These are phyloP conservation scores for Cryptococcus hybrid DNA, from an alignment of 1,284 basidiomycete species.

Conservation along the genomic window DNA sequence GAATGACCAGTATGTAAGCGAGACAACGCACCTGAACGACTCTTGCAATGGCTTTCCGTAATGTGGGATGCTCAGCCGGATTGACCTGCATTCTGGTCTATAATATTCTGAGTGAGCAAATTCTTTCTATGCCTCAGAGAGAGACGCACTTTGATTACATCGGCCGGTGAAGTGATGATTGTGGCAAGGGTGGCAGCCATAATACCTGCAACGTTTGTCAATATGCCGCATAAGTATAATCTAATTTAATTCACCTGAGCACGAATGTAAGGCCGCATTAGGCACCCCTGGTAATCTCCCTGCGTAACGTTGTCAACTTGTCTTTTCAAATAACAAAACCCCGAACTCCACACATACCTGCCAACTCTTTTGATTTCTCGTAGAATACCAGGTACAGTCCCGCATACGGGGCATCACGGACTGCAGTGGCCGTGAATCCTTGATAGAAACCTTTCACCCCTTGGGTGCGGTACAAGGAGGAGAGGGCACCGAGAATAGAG, in stretches of 20 bases:
- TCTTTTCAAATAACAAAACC: slow-evolving; percentile 15
- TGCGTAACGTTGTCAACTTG: slow-evolving; percentile 53
- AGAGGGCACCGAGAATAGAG: slow-evolving; percentile 62
- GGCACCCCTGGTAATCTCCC: slow-evolving; percentile 33
- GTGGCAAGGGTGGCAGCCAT: slow-evolving; percentile 80
- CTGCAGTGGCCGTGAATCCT: slow-evolving; percentile 83
- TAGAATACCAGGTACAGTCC: slow-evolving; percentile 91
- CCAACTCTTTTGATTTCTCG: slow-evolving; percentile 74
- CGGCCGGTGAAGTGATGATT: slow-evolving; percentile 80
- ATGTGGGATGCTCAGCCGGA: slow-evolving; percentile 65
- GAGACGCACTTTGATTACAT: slow-evolving; percentile 72
- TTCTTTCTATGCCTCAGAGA: neutral
- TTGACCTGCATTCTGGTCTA: slow-evolving; percentile 88
- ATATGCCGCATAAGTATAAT: neutral
- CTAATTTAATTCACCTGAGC: slow-evolving; percentile 27
- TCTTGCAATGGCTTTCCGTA: slow-evolving; percentile 62
- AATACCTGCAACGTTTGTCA: slow-evolving; percentile 49
- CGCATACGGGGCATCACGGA: slow-evolving; percentile 94
- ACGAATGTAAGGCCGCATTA: slow-evolving; percentile 46
- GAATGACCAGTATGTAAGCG: neutral
- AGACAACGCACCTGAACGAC: slow-evolving; percentile 63
- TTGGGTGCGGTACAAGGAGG: slow-evolving; percentile 60
- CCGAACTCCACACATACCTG: slow-evolving; percentile 16
- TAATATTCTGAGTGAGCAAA: neutral
- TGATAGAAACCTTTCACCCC: slow-evolving; percentile 82